A percentile compares a stretch with the other conserved stretches of the same genome.
Evolutionary conservation across 108 stramenopile genomes (phyloP).

Genomic region (Parietichytrium sp.): DNA sequence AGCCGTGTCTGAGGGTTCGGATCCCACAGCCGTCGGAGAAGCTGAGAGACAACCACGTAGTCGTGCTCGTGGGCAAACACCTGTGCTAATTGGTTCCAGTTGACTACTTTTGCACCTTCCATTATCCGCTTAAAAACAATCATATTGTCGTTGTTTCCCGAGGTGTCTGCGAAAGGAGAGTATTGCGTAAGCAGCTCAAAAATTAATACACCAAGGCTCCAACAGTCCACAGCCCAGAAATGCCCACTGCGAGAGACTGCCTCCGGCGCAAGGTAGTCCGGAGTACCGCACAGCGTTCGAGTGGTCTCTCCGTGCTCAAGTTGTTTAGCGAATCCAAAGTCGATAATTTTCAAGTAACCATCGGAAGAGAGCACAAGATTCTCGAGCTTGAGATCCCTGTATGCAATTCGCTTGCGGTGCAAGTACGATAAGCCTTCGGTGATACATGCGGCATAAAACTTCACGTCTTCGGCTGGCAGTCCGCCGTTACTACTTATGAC

Average conservation of each 20-base stretch:
- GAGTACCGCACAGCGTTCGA: slow-evolving; percentile 91
- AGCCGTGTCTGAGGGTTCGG: not conserved
- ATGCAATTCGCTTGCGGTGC: slow-evolving; percentile 44
- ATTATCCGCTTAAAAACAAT: slow-evolving; percentile 56
- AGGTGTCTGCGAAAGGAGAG: slow-evolving; percentile 64
- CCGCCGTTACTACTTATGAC: not conserved
- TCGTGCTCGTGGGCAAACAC: not conserved
- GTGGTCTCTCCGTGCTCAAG: slow-evolving; percentile 69
- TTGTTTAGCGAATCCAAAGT: slow-evolving; percentile 76
- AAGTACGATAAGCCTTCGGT: slow-evolving; percentile 42
- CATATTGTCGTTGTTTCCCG: slow-evolving; percentile 68
- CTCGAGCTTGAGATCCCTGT: slow-evolving; percentile 63
- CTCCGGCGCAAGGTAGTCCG: slow-evolving; percentile 84
- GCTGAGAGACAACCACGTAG: not conserved
- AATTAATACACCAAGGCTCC: slow-evolving; percentile 79
- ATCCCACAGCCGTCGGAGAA: not conserved
- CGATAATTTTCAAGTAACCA: slow-evolving; percentile 70
- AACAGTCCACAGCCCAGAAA: slow-evolving; percentile 74
- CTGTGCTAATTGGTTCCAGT: not conserved
- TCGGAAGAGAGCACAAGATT: slow-evolving; percentile 72
- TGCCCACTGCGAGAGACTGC: slow-evolving; percentile 76
- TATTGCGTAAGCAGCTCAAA: slow-evolving; percentile 72
- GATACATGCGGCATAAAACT: slow-evolving; percentile 51
- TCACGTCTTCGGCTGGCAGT: not conserved
- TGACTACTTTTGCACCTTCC: slow-evolving; percentile 27